Percentiles rank a stretch among this genome's conserved stretches.
phyloP scores from a whole-genome alignment of 2,329 filamentous ascomycete species.

The Thermoascus crustaceus region DNA sequence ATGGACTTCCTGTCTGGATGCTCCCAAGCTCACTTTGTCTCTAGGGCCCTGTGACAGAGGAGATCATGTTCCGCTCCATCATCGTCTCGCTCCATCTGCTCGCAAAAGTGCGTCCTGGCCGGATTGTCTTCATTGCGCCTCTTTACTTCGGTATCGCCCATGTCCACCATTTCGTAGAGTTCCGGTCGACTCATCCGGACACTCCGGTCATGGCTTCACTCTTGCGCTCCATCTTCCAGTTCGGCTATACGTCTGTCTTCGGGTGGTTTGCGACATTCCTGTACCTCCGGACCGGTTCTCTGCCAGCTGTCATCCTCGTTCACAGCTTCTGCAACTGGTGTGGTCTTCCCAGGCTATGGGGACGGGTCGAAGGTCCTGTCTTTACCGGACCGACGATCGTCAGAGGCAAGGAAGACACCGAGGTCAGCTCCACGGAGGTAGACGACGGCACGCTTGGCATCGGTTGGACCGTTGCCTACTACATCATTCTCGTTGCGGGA shows the following conservation, averaged over 20 bases:
- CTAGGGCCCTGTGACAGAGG: conserved; percentile 81
- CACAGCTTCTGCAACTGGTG: conserved; percentile 91
- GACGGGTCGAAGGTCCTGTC: conserved; percentile 53
- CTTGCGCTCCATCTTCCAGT: conserved; percentile 69
- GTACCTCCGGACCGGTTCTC: conserved; percentile 74
- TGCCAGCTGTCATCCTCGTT: conserved; percentile 65
- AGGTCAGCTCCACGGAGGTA: conserved; percentile 15
- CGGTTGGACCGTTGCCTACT: conserved; percentile 70
- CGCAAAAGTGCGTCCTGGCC: conserved; percentile 48
- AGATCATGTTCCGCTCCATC: conserved; percentile 84
- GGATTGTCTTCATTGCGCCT: conserved; percentile 72
- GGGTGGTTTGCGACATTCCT: conserved; percentile 89
- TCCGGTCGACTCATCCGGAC: conserved; percentile 68
- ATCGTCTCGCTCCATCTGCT: conserved; percentile 75
- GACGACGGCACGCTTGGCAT: conserved; percentile 30
- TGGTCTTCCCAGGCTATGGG: conserved; percentile 81
- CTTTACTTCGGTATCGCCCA: conserved; percentile 90
- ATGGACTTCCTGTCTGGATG: conserved; percentile 4
- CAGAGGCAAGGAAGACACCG: conserved; percentile 34
- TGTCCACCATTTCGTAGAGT: conserved; percentile 93
- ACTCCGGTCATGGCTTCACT: conserved; percentile 57
- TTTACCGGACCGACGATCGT: conserved; percentile 26
- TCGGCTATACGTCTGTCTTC: conserved; percentile 85
- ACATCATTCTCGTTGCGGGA: conserved; percentile 64
- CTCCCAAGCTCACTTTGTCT: conserved; percentile 8